Conservation (phyloP, 768 basidiomycete genomes). For the Kwoniella dejecticola region DNA sequence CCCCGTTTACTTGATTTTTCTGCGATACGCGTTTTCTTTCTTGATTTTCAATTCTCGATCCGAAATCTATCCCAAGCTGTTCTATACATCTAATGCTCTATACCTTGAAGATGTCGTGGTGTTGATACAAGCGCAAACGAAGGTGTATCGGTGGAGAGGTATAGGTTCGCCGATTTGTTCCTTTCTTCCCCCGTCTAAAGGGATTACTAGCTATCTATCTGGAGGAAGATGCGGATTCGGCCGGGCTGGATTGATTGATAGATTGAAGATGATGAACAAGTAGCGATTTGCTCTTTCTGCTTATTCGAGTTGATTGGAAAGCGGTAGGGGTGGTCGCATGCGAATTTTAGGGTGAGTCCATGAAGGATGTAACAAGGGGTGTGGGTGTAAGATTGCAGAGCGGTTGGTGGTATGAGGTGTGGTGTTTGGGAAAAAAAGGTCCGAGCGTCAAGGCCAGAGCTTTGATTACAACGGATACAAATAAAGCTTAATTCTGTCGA, state of each 20-base stretch:
- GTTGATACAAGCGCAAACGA: no score
- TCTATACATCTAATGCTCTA: no score
- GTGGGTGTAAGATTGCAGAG: neutral
- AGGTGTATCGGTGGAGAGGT: no score
- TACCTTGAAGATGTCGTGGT: no score
- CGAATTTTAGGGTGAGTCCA: no score
- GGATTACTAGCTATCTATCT: neutral
- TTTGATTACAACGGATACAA: neutral
- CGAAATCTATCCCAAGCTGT: no score
- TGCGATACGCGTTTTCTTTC: no score
- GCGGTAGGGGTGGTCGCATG: no score
- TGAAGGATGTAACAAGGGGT: neutral
- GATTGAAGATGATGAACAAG: neutral
- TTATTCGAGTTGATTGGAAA: no score
- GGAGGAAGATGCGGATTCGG: constrained; percentile 1
- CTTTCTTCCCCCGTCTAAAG: constrained; percentile 10
- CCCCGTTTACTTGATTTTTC: no score
- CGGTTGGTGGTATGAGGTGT: neutral
- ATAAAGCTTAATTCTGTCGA: neutral
- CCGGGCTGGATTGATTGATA: constrained; percentile 1
- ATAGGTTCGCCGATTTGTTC: constrained; percentile 1
- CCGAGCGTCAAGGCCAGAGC: neutral
- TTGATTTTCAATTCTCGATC: no score
- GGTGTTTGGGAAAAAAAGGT: constrained; percentile 6
- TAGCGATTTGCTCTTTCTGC: neutral